A percentile compares a stretch with the other conserved stretches of the same genome.
Evolutionary conservation across 805 yeast genomes (phyloP).

Genomic region (Myxozyma mucilagina): DNA sequence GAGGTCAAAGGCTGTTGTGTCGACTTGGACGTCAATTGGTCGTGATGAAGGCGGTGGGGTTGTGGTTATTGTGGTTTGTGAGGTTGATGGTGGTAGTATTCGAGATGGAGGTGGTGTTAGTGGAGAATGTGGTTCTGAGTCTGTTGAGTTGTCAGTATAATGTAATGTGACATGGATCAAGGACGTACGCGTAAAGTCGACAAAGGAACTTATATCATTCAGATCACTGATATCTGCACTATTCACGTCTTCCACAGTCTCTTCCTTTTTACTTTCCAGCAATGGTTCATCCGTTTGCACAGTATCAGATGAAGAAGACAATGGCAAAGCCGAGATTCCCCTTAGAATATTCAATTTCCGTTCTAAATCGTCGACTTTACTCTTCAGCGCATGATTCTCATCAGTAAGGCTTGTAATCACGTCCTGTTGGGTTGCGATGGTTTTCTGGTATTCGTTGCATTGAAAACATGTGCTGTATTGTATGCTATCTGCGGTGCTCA

Average conservation of each 20-base stretch:
- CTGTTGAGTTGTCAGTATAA: too few species aligned
- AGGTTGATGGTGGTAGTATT: neutral
- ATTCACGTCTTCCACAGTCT: too few species aligned
- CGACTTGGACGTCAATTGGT: neutral
- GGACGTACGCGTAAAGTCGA: too few species aligned
- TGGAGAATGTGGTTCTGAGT: too few species aligned
- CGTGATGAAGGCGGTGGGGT: neutral
- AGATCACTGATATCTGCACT: neutral
- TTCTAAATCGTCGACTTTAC: slow-evolving; percentile 3
- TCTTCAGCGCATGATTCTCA: slow-evolving; percentile 13
- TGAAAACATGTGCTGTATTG: too few species aligned
- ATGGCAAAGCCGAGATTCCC: slow-evolving; percentile 2
- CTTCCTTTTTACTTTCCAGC: neutral
- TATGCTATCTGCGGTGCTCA: too few species aligned
- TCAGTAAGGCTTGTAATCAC: too few species aligned
- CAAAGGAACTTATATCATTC: neutral
- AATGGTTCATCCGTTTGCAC: neutral
- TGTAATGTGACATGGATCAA: too few species aligned
- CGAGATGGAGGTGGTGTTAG: slow-evolving; percentile 7
- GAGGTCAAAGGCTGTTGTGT: slow-evolving; percentile 1
- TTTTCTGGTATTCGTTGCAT: too few species aligned
- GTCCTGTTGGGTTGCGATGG: too few species aligned
- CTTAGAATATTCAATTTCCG: neutral
- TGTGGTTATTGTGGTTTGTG: neutral
- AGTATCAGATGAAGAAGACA: neutral